These are phyloP conservation scores for Mytilinidion resinicola DNA, from an alignment of 495 filamentous ascomycete genomes.

Conservation along the genomic window DNA sequence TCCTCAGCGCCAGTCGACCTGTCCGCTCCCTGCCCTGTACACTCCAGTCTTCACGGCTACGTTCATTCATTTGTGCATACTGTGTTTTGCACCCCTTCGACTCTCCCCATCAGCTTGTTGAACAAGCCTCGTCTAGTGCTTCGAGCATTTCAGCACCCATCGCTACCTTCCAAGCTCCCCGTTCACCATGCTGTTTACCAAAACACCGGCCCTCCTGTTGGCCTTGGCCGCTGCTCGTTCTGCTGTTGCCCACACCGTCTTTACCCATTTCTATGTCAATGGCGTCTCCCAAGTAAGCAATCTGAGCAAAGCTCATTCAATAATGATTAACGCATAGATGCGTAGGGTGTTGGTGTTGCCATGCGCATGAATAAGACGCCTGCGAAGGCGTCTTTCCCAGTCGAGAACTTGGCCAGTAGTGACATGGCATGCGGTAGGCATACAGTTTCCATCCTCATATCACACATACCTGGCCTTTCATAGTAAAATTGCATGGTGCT, in stretches of 20 bases:
- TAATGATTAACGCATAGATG: background rate
- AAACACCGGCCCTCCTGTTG: slow-evolving; percentile 17
- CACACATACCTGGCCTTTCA: no score
- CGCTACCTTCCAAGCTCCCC: background rate
- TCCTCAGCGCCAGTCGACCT: slow-evolving; percentile 25
- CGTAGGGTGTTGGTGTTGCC: slow-evolving; percentile 63
- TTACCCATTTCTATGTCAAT: slow-evolving; percentile 61
- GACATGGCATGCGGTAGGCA: slow-evolving; percentile 67
- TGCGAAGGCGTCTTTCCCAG: slow-evolving; percentile 46
- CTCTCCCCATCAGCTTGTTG: background rate
- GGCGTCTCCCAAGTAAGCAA: slow-evolving; percentile 36
- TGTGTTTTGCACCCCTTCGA: slow-evolving; percentile 9
- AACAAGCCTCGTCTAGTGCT: background rate
- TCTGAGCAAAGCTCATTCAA: background rate
- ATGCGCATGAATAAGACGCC: slow-evolving; percentile 56
- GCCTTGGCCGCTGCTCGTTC: slow-evolving; percentile 24
- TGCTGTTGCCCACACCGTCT: slow-evolving; percentile 54
- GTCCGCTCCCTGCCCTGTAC: slow-evolving; percentile 21
- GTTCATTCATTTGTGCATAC: slow-evolving; percentile 21
- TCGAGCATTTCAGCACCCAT: background rate
- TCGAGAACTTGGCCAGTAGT: slow-evolving; percentile 45
- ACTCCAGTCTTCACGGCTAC: slow-evolving; percentile 9
- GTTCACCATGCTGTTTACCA: slow-evolving; percentile 6
- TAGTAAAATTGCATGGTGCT: background rate
- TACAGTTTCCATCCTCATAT: background rate